Evolutionary conservation across 495 filamentous ascomycete species (phyloP).

Genomic region (Aspergillus indologenus): DNA sequence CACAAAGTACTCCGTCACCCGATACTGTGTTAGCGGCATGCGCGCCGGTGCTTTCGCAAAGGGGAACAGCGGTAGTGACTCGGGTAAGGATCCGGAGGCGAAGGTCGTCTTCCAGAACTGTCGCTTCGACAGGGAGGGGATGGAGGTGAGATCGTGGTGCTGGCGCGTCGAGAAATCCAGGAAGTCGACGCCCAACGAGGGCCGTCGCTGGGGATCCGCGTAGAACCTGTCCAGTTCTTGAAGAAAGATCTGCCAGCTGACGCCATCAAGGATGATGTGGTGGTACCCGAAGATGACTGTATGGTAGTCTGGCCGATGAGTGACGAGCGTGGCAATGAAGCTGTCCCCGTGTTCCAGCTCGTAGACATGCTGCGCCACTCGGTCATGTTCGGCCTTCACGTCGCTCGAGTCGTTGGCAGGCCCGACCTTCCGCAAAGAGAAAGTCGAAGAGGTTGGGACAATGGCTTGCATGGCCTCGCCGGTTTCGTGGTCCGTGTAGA

Average conservation of each 20-base stretch:
- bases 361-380: neutral
- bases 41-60: neutral
- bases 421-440: too few relatives aligned
- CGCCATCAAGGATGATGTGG: constrained; percentile 51
- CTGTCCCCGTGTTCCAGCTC: neutral
- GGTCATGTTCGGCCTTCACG: too few relatives aligned
- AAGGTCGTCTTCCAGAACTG: too few relatives aligned
- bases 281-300: constrained; percentile 38
- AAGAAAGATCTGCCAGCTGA: constrained; percentile 39
- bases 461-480: too few relatives aligned
- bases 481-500: constrained; percentile 34
- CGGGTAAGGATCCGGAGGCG: constrained; percentile 23
- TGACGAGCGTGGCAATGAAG: too few relatives aligned
- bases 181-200: constrained; percentile 9
- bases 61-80: neutral
- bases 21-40: too few relatives aligned
- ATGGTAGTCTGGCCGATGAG: too few relatives aligned
- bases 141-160: constrained; percentile 26
- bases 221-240: constrained; percentile 42
- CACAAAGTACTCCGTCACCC: constrained; percentile 31
- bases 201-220: constrained; percentile 19
- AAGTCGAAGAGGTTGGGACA: too few relatives aligned
- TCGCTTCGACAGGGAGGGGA: too few relatives aligned
- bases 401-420: too few relatives aligned
- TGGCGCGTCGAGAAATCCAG: constrained; percentile 27